Evolutionary conservation across 345 rosid species (phyloP), one percentile per base, ranked within the genome.

Genomic region (Iberis pinnata): DNA sequence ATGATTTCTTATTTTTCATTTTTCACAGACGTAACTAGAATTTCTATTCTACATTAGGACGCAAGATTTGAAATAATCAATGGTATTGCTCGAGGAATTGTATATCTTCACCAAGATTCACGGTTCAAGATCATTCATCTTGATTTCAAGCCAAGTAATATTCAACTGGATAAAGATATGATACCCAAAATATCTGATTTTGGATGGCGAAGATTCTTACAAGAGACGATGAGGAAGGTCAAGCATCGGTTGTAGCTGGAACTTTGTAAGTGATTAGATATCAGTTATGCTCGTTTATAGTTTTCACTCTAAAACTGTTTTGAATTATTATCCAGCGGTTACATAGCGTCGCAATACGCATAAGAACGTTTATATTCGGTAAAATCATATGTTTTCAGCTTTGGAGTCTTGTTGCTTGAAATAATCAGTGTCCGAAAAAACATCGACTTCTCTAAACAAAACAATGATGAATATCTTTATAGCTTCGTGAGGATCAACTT

Each of bases 291-390:
- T n/a, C n/a, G n/a, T n/a, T n/a, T n/a, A n/a, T n/a, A n/a, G n/a
- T n/a, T n/a, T n/a, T n/a, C n/a, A n/a, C n/a, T n/a, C n/a, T n/a
- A n/a, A n/a, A n/a, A n/a, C n/a, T n/a, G n/a, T n/a, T n/a, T n/a
- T n/a, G n/a, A n/a, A n/a, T n/a, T n/a, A n/a, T n/a, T n/a, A n/a
- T n/a, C n/a, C n/a, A n/a, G n/a, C 24, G 96, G 89, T 1, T 87
- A 87, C 52, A 87, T 87, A 85, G 72, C 89, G 13, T 94, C 89
- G 0, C 93, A 87, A 60, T 88, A 88, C 42, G 89, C 89, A 8
- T 80, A 82, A 84, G 88, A 84, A 7, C 88, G 94, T 0, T 63
- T 61, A 7, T 88, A 78, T 77, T 88, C 96, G 0, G 64, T 37
- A 8, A 88, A 84, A 54, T 88, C 86, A 0, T 88, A 88, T 45